phyloP scores from a whole-genome alignment of 176 grass and related monocot species.

The Triticum dicoccoides region DNA sequence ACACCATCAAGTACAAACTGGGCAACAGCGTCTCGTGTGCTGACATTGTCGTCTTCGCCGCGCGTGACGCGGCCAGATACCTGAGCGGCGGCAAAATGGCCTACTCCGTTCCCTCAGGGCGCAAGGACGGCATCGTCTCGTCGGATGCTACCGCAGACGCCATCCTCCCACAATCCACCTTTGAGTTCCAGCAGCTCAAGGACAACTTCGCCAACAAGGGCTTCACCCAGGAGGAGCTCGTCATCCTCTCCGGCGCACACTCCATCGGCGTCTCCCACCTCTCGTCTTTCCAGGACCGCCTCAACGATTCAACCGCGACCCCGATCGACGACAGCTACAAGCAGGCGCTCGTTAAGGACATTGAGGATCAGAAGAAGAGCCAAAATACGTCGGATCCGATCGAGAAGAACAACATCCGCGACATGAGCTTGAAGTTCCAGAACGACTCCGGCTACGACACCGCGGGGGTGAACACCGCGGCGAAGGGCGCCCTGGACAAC shows the following conservation, averaged over 20 bases:
- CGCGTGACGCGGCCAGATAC: slow-evolving; percentile 17
- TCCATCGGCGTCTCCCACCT: slow-evolving; percentile 37
- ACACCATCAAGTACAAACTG: slow-evolving; percentile 24
- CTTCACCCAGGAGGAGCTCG: slow-evolving; percentile 35
- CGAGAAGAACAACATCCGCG: neutral
- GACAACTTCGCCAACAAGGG: neutral
- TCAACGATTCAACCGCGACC: neutral
- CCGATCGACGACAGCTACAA: neutral
- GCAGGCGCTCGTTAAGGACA: neutral
- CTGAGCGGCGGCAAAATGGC: neutral
- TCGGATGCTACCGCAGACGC: neutral
- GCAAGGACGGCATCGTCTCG: slow-evolving; percentile 35
- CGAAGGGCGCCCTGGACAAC: neutral
- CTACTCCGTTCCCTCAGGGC: slow-evolving; percentile 29
- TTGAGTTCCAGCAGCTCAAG: slow-evolving; percentile 6
- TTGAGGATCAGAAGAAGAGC: neutral
- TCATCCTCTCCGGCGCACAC: slow-evolving; percentile 46
- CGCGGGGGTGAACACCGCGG: neutral
- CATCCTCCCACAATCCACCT: slow-evolving; percentile 17
- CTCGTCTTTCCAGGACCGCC: slow-evolving; percentile 25
- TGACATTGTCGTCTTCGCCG: slow-evolving; percentile 40
- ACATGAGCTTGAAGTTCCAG: neutral
- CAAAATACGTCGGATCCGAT: neutral
- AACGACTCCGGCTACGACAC: neutral
- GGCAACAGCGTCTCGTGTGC: slow-evolving; percentile 35